Conservation (phyloP, 495 filamentous ascomycete genomes). For the Elaphomyces granulatus region DNA sequence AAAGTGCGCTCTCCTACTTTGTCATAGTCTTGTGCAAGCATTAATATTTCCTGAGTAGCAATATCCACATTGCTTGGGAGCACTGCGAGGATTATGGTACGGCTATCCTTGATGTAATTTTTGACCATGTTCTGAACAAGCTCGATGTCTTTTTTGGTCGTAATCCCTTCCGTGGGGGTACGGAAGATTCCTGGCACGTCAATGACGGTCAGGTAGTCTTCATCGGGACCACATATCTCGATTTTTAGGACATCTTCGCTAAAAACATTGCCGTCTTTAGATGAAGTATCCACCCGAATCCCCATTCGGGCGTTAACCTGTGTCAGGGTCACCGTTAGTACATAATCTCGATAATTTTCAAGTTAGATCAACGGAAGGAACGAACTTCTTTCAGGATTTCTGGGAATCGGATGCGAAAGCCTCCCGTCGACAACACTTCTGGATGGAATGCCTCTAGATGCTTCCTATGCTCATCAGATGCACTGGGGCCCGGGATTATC, state of each 20-base stretch:
- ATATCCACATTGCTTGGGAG: constrained; percentile 38
- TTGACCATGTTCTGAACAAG: constrained; percentile 39
- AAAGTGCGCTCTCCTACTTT: constrained; percentile 32
- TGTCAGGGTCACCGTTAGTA: not conserved
- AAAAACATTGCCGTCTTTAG: constrained; percentile 19
- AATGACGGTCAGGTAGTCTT: constrained; percentile 50
- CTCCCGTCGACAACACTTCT: not conserved
- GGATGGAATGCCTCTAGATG: constrained; percentile 7
- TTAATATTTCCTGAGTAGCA: constrained; percentile 35
- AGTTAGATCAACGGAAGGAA: too few species aligned
- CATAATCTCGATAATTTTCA: too few species aligned
- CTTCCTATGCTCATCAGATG: constrained; percentile 12
- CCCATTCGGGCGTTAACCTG: constrained; percentile 5
- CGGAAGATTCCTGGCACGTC: constrained; percentile 51
- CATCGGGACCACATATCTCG: constrained; percentile 42
- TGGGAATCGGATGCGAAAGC: constrained; percentile 2
- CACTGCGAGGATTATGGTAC: constrained; percentile 51
- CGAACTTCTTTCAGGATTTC: constrained; percentile 3
- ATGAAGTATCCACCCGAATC: constrained; percentile 3
- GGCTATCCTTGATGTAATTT: constrained; percentile 40
- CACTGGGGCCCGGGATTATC: constrained; percentile 29
- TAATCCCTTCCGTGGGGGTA: constrained; percentile 19
- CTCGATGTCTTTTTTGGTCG: constrained; percentile 21
- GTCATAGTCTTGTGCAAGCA: constrained; percentile 28
- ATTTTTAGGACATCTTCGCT: constrained; percentile 49